Evolutionary conservation across 495 filamentous ascomycete species (phyloP).

Genomic region (Penicillium odoratum): DNA sequence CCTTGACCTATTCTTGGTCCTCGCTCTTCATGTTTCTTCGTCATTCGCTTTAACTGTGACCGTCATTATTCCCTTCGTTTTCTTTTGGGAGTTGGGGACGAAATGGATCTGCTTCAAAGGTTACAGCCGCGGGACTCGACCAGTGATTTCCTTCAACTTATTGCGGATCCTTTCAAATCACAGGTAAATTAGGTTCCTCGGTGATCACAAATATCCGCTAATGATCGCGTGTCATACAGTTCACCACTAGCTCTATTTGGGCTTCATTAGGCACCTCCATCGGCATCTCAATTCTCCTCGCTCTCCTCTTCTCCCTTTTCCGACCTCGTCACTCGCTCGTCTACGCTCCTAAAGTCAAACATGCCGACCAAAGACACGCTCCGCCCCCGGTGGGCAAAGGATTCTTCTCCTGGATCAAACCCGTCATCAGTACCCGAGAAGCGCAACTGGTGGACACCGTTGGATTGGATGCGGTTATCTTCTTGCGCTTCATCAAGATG

Average conservation of each 20-base stretch:
- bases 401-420: conserved; percentile 79
- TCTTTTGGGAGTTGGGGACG: conserved; percentile 16
- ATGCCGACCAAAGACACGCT: conserved; percentile 87
- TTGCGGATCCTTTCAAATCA: conserved; percentile 50
- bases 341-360: conserved; percentile 91
- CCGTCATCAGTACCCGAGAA: conserved; percentile 76
- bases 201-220: conserved; percentile 1
- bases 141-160: conserved; percentile 46
- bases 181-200: conserved; percentile 30
- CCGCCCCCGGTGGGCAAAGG: conserved; percentile 90
- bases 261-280: conserved; percentile 84
- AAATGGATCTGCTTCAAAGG: conserved; percentile 35
- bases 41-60: conserved; percentile 2
- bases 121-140: conserved; percentile 24
- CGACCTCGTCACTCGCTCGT: conserved; percentile 88
- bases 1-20: conserved; percentile 2
- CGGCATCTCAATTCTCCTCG: conserved; percentile 66
- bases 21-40: background rate
- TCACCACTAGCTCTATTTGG: conserved; percentile 65
- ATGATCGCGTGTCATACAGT: conserved; percentile 33
- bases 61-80: conserved; percentile 15
- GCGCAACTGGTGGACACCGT: conserved; percentile 70
- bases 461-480: conserved; percentile 88
- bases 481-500: conserved; percentile 87
- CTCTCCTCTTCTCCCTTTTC: conserved; percentile 80